Conservation (phyloP, 2,329 filamentous ascomycete genomes). For the Talaromyces piceae region DNA sequence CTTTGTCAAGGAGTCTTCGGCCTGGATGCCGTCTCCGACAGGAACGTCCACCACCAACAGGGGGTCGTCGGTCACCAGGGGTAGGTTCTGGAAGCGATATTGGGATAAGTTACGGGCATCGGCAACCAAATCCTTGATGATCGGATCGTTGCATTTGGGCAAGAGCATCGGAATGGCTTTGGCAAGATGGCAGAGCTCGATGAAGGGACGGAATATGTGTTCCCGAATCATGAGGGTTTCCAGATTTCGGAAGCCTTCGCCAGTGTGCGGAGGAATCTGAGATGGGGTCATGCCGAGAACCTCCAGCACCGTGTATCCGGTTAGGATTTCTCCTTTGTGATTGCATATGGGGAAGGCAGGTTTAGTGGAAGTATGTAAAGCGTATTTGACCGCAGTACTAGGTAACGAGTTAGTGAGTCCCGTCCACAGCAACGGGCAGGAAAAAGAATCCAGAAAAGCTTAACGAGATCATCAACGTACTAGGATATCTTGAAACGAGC, state of each 20-base stretch:
- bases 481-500: background rate
- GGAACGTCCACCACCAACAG: slow-evolving; percentile 3
- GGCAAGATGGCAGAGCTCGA: slow-evolving; percentile 9
- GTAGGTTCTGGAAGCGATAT: slow-evolving; percentile 10
- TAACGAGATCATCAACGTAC: background rate
- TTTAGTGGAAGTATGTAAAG: slow-evolving; percentile 8
- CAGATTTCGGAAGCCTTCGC: slow-evolving; percentile 7
- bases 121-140: background rate
- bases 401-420: background rate
- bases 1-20: background rate
- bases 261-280: background rate
- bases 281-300: slow-evolving; percentile 6
- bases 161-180: slow-evolving; percentile 3
- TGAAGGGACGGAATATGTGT: slow-evolving; percentile 5
- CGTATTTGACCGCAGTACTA: slow-evolving; percentile 10
- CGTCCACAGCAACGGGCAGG: background rate
- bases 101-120: slow-evolving; percentile 11
- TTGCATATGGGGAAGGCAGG: slow-evolving; percentile 9
- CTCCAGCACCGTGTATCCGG: slow-evolving; percentile 4
- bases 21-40: background rate
- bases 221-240: slow-evolving; percentile 3
- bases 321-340: slow-evolving; percentile 1
- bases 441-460: background rate
- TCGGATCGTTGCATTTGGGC: background rate
- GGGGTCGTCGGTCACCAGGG: slow-evolving; percentile 1